Conservation (phyloP, 176 grass and related monocot species). For the Bothriochloa decipiens region DNA sequence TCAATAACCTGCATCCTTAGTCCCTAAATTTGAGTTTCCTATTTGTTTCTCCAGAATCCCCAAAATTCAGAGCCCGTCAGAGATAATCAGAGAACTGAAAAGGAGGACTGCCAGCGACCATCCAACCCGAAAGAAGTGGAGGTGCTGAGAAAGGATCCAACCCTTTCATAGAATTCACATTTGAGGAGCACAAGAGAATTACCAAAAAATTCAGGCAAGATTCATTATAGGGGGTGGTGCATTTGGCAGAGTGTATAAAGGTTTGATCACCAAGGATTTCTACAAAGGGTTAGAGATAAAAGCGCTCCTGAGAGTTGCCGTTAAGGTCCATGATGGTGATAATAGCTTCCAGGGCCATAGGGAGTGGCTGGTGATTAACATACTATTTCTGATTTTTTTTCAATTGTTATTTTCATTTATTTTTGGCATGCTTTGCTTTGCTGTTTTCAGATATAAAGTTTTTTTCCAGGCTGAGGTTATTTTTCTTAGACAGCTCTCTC, state of each 20-base stretch:
- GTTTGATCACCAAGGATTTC: conserved; percentile 33
- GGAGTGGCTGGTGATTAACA: conserved; percentile 68
- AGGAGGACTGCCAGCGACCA: conserved; percentile 52
- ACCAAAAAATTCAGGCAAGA: conserved; percentile 78
- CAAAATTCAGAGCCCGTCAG: conserved; percentile 53
- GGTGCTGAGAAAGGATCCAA: conserved; percentile 43
- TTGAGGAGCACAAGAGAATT: conserved; percentile 69
- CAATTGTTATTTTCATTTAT: neutral
- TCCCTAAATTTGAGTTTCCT: neutral
- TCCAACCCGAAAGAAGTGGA: conserved; percentile 74
- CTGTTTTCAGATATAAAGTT: neutral
- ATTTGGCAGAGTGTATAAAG: conserved; percentile 80
- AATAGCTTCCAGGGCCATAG: conserved; percentile 83
- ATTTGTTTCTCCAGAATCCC: conserved; percentile 53
- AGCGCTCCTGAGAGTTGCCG: conserved; percentile 60
- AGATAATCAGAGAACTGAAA: conserved; percentile 57
- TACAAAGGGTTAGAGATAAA: conserved; percentile 45
- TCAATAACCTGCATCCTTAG: too few relatives aligned
- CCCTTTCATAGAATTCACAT: conserved; percentile 64
- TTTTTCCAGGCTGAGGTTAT: neutral
- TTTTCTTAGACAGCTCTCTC: too few relatives aligned
- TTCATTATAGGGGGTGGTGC: conserved; percentile 66
- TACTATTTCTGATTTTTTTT: conserved; percentile 15
- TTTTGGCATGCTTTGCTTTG: neutral
- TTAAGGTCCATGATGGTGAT: conserved; percentile 86